phyloP scores from a whole-genome alignment of 1,284 basidiomycete species.

The Takashimella tepidaria region DNA sequence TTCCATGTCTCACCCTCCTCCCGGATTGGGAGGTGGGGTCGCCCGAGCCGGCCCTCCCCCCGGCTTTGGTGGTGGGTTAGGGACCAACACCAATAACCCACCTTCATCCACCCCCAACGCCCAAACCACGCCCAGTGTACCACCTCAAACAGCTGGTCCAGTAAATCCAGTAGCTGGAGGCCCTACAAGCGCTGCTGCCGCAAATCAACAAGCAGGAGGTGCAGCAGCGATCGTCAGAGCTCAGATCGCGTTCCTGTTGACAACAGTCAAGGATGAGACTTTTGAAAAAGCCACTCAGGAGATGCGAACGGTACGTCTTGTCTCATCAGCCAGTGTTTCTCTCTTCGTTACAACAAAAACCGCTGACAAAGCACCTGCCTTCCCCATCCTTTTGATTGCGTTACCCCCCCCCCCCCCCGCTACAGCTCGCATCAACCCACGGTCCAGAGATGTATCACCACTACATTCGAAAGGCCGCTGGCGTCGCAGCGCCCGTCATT shows the following conservation, averaged over 20 bases:
- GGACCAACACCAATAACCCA: no score
- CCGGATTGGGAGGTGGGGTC: slow-evolving; percentile 45
- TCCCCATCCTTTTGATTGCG: not conserved
- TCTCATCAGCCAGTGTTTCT: not conserved
- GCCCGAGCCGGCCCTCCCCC: slow-evolving; percentile 45
- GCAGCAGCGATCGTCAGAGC: slow-evolving; percentile 51
- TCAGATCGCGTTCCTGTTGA: slow-evolving; percentile 83
- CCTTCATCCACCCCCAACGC: slow-evolving; percentile 4
- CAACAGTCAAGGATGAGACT: slow-evolving; percentile 88
- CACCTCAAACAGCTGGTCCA: not conserved
- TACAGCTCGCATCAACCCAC: slow-evolving; percentile 85
- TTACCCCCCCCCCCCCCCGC: slow-evolving; percentile 7
- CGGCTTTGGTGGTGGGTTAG: slow-evolving; percentile 43
- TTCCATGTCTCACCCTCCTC: slow-evolving; percentile 42
- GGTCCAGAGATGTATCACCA: slow-evolving; percentile 91
- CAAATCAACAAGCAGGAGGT: not conserved
- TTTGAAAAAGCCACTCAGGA: slow-evolving; percentile 85
- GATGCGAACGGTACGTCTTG: slow-evolving; percentile 72
- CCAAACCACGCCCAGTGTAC: not conserved
- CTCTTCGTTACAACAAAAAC: no score
- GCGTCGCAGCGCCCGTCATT: slow-evolving; percentile 53
- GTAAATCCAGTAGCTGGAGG: no score
- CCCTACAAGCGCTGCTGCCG: slow-evolving; percentile 2
- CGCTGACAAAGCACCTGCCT: no score
- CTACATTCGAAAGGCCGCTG: slow-evolving; percentile 87